Evolutionary conservation across 2,329 filamentous ascomycete genomes (phyloP).

Genomic region (Fusarium multiceps): DNA sequence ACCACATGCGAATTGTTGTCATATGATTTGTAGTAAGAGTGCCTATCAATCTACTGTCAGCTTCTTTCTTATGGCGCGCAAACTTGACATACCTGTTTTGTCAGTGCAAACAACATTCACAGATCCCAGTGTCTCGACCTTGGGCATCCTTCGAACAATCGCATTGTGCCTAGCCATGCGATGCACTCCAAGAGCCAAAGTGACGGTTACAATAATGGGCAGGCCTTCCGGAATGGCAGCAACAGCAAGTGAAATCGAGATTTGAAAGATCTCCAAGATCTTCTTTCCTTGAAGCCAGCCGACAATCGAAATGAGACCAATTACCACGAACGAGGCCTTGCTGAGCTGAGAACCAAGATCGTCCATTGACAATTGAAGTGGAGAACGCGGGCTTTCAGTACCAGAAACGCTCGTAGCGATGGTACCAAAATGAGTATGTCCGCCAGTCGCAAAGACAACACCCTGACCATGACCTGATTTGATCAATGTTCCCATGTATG

Average conservation of each 20-base stretch:
- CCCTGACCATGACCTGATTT: slow-evolving; percentile 95
- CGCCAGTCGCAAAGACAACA: slow-evolving; percentile 96
- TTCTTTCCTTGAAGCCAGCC: slow-evolving; percentile 91
- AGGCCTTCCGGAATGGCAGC: slow-evolving; percentile 96
- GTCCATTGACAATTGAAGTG: slow-evolving; percentile 96
- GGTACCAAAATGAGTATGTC: slow-evolving; percentile 92
- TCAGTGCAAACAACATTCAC: slow-evolving; percentile 99
- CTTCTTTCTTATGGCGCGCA: not conserved
- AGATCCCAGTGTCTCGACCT: slow-evolving; percentile 96
- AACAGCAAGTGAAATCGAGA: slow-evolving; percentile 95
- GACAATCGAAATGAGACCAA: slow-evolving; percentile 90
- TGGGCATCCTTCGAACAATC: slow-evolving; percentile 94
- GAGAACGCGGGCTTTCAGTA: slow-evolving; percentile 94
- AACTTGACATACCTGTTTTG: slow-evolving; percentile 76
- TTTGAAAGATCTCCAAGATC: slow-evolving; percentile 94
- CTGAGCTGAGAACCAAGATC: slow-evolving; percentile 95
- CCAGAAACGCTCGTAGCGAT: slow-evolving; percentile 95
- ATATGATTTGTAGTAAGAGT: slow-evolving; percentile 98
- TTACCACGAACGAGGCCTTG: slow-evolving; percentile 95
- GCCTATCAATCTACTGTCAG: slow-evolving; percentile 59
- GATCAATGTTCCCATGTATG: slow-evolving; percentile 97
- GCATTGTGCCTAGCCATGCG: slow-evolving; percentile 96
- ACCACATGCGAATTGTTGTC: slow-evolving; percentile 97
- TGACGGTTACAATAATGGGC: slow-evolving; percentile 98
- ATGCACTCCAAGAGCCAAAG: slow-evolving; percentile 91